A percentile compares a stretch with the other conserved stretches of the same genome.
phyloP scores from a whole-genome alignment of 2,329 filamentous ascomycete species.

The Ascochyta rabiei region DNA sequence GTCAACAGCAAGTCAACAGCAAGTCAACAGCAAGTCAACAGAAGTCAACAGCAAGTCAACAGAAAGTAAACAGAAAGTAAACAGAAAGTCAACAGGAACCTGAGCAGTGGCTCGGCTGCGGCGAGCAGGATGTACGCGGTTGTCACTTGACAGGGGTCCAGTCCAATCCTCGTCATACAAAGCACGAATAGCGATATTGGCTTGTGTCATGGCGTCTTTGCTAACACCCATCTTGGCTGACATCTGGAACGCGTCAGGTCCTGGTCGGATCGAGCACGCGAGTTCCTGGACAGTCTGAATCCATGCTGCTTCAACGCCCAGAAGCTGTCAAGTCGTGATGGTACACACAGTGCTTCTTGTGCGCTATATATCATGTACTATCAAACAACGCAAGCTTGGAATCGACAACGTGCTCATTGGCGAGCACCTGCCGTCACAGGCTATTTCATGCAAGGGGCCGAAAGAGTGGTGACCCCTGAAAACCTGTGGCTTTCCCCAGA shows the following conservation, averaged over 20 bases:
- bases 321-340: slow-evolving; percentile 5
- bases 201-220: slow-evolving; percentile 35
- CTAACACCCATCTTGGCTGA: slow-evolving; percentile 17
- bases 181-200: slow-evolving; percentile 34
- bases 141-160: slow-evolving; percentile 27
- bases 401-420: slow-evolving; percentile 14
- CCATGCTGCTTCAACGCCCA: slow-evolving; percentile 18
- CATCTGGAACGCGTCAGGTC: slow-evolving; percentile 27
- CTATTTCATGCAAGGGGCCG: slow-evolving; percentile 26
- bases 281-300: slow-evolving; percentile 5
- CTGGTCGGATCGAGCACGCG: slow-evolving; percentile 22
- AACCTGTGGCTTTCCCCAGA: slow-evolving; percentile 37
- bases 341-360: slow-evolving; percentile 19
- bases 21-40: too few relatives aligned
- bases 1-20: too few relatives aligned
- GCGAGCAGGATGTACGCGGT: slow-evolving; percentile 13
- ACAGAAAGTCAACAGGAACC: slow-evolving; percentile 10
- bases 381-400: slow-evolving; percentile 5
- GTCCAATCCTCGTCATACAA: slow-evolving; percentile 36
- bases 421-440: slow-evolving; percentile 22
- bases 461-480: slow-evolving; percentile 36
- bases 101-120: slow-evolving; percentile 18
- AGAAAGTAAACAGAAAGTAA: too few relatives aligned
- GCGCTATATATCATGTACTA: slow-evolving; percentile 13
- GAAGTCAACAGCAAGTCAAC: too few relatives aligned